These are phyloP conservation scores for Diaporthe caulivora DNA, from an alignment of 2,329 filamentous ascomycete genomes.

Conservation along the genomic window DNA sequence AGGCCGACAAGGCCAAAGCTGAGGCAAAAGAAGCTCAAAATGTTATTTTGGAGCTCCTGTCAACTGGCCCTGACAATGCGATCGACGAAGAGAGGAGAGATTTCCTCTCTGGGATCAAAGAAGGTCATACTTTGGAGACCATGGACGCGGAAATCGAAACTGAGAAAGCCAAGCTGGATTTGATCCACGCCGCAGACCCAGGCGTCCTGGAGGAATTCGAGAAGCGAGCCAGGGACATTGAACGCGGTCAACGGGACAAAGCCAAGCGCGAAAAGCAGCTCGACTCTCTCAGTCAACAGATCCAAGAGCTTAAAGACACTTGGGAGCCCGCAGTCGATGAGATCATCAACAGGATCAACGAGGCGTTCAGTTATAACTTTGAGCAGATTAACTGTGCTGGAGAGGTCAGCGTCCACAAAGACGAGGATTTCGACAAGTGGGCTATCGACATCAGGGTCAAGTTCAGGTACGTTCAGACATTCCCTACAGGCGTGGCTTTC, in stretches of 20 bases:
- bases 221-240: conserved; percentile 77
- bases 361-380: conserved; percentile 94
- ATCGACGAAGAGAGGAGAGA: conserved; percentile 53
- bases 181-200: conserved; percentile 83
- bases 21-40: conserved; percentile 54
- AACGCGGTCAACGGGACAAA: conserved; percentile 69
- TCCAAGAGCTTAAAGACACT: conserved; percentile 73
- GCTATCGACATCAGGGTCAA: conserved; percentile 94
- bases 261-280: conserved; percentile 67
- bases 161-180: conserved; percentile 80
- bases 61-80: background rate
- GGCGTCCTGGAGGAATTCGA: conserved; percentile 84
- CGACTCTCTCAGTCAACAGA: conserved; percentile 66
- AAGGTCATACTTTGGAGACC: conserved; percentile 68
- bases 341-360: conserved; percentile 84
- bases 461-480: conserved; percentile 75
- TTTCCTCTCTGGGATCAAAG: conserved; percentile 58
- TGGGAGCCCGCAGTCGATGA: conserved; percentile 90
- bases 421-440: conserved; percentile 94
- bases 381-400: conserved; percentile 94
- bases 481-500: background rate
- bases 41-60: conserved; percentile 48
- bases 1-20: conserved; percentile 49
- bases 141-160: conserved; percentile 81
- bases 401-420: conserved; percentile 89